Conservation (phyloP, 2,329 filamentous ascomycete genomes). For the Alternaria conjuncta region DNA sequence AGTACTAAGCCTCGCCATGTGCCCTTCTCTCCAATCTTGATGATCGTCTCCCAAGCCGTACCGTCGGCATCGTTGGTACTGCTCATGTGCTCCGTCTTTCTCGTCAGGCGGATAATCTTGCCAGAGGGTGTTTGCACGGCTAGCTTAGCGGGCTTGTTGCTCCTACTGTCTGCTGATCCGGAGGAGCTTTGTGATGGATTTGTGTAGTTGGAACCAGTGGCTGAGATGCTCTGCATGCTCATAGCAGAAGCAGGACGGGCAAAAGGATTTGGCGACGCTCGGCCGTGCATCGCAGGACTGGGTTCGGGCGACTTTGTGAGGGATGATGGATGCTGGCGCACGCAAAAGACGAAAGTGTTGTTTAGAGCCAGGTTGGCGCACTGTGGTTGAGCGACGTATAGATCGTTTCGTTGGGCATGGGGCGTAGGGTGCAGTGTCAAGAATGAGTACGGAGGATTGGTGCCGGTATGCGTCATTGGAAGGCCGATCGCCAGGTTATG, state of each 20-base stretch:
- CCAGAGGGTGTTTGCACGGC: constrained; percentile 93
- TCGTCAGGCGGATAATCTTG: constrained; percentile 88
- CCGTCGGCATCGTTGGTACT: constrained; percentile 68
- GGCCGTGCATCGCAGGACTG: constrained; percentile 49
- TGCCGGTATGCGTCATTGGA: constrained; percentile 87
- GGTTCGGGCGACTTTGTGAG: constrained; percentile 47
- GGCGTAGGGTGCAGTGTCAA: constrained; percentile 92
- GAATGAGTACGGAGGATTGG: constrained; percentile 95
- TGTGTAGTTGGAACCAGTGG: constrained; percentile 59
- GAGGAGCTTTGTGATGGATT: constrained; percentile 63
- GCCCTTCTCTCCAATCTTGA: constrained; percentile 84
- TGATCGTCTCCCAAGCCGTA: constrained; percentile 85
- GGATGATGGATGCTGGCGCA: constrained; percentile 86
- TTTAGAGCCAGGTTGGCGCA: constrained; percentile 87
- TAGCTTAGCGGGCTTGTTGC: constrained; percentile 86
- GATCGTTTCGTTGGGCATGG: constrained; percentile 94
- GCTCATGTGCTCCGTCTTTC: constrained; percentile 74
- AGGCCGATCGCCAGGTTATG: constrained; percentile 88
- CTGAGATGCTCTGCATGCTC: constrained; percentile 65
- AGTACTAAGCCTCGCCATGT: constrained; percentile 82
- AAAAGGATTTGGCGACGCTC: constrained; percentile 59
- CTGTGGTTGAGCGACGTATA: constrained; percentile 96
- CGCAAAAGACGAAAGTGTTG: constrained; percentile 97
- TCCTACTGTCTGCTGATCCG: constrained; percentile 63
- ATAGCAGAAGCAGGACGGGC: constrained; percentile 64